Evolutionary conservation across 805 yeast genomes (phyloP), one percentile per base, ranked within the genome.

Genomic region (Saturnispora galanensis): DNA sequence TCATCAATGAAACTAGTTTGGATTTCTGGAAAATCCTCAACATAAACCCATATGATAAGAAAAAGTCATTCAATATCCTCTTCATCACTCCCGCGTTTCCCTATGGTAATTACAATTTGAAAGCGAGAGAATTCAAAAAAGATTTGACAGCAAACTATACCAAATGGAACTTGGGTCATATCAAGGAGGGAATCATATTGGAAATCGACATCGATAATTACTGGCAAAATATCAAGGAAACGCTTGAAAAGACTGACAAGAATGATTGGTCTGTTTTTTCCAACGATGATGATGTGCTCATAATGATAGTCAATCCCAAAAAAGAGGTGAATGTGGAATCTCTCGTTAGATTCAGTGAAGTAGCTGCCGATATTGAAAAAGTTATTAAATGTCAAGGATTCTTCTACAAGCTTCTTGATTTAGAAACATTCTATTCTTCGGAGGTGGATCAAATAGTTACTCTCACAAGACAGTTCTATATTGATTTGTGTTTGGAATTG

Each of bases 11-110:
- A 52, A 64, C 69, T 30, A 77, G 74, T 39, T 58, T 72, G 13
- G 59, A 62, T 47, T 73, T 72, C 53, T 81, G 81, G 88, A 77
- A 67, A 52, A 62, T 69, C 37, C 56, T 84, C 52, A 73, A 76
- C 47, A 67, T 83, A 41, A 70, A 71, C 37, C 85, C 90, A 0
- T 52, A 72, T 7, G 57, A 59, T 18, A 71, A 70, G 1, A 59
- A 64, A 1, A 80, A 81, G 49, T 65, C 73, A 47, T 73, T 80
- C 47, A 74, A 73, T 45, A 59, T 77, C 7, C 49, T 82, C 8
- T 53, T 80, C 47, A 54, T 84, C 1, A 50, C 50, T 33, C 66
- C 62, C 18, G 50, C 53, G 32, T 44, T 48, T 3, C 15, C 46
- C 4, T 49, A 41, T 1, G 57, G 57, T 21, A 21, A 21, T 28